Base-by-base conservation (phyloP, 1,284 basidiomycete genomes). In the Microbotryum silenes-acaulis region DNA sequence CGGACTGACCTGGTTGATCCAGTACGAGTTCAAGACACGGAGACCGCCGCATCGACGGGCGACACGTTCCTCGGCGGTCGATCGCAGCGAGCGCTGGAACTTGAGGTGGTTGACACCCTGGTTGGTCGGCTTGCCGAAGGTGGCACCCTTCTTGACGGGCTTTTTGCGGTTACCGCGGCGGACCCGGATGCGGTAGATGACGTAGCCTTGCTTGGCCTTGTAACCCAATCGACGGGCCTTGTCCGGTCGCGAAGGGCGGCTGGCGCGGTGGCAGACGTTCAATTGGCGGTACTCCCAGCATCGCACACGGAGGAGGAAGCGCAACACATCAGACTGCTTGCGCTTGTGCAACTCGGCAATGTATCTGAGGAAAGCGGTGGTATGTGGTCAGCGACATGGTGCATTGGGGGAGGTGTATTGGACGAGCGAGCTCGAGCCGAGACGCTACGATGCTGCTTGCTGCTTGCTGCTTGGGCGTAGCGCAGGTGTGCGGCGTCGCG, bases 41-140 rank as follows among this genome's bases (percentile, higher is more conserved):
- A 98, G 80, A 80, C 97, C 97, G 61, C 91, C 91, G 77, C 94
- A 98, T 74, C 94, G 86, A 75, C 85, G 86, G 66, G 92, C 96
- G 70, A 98, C 92, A 78, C 96, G 90, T 83, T 98, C 96, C 82
- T 99, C 96, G 60, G 96, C 96, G 62, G 88, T 88, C 73, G 88
- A 87, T 77, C 89, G 85, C 74, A 97, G 82, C 67, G 92, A 86
- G 71, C 94, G 87, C 80, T 97, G 92, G 83, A 84, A 91, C 82
- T 99, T 99, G 80, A 99, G 85, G 78, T 98, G 93, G 84, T 94
- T 97, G 75, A 98, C 89, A 88, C 96, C 96, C 83, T 98, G 96
- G 77, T 88, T 89, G 71, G 97, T 94, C 77, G 96, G 96, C 81
- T 99, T 99, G 78, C 96, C 96, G 79, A 86, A 97, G 74, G 94